Base-by-base conservation (phyloP, 1,284 basidiomycete genomes). In the Cryptococcus sp. region DNA sequence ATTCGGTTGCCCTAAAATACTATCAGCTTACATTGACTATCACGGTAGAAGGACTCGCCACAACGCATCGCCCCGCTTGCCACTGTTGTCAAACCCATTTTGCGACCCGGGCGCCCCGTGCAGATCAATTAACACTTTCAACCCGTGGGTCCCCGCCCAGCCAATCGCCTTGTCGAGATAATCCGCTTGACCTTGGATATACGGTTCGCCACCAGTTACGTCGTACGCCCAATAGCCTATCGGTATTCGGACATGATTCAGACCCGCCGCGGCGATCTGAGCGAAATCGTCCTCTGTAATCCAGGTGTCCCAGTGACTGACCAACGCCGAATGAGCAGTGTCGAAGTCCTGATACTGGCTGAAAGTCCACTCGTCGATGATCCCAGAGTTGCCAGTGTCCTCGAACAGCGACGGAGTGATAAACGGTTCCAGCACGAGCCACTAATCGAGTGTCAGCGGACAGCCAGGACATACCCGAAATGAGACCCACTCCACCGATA, bases 201-300 rank as follows among this genome's bases (percentile, higher is more conserved):
- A 96, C 0, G 91, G 92, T 70, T 95, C 91, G 10, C 88, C 91
- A 4, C 80, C 80, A 17, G 84, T 83, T 22, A 90, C 85, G 54
- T 93, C 89, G 66, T 90, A 92, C 1, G 93, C 93, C 93, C 93
- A 96, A 76, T 58, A 75, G 16, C 75, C 75, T 62, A 96, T 89
- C 3, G 93, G 93, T 42, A 96, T 79, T 41, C 93, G 84, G 59
- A 91, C 88, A 70, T 90, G 88, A 68, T 88, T 90, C 52, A 91
- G 79, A 0, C 89, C 88, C 38, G 87, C 88, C 25, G 64, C 74
- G 72, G 90, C 91, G 53, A 96, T 94, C 72, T 90, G 81, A 23
- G 88, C 88, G 68, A 96, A 88, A 76, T 95, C 93, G 72, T 88
- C 79, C 74, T 94, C 90, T 20, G 90, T 89, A 60, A 92, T 87